These are phyloP conservation scores for Metarhizium sp. DNA, from an alignment of 2,329 filamentous ascomycete species.

Conservation along the genomic window DNA sequence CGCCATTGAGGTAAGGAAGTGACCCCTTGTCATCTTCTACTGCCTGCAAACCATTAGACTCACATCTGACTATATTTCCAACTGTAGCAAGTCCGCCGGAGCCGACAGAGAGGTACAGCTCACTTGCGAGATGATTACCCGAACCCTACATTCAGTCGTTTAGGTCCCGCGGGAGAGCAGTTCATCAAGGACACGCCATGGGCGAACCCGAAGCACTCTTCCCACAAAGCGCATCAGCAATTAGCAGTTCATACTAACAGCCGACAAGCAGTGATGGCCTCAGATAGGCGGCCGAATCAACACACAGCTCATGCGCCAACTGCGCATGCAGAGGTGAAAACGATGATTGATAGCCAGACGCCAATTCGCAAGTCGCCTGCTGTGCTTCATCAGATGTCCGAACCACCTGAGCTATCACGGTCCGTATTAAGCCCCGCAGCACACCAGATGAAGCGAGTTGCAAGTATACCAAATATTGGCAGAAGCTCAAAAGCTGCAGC, in stretches of 20 bases:
- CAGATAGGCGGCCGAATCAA: conserved; percentile 8
- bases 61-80: conserved; percentile 10
- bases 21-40: background rate
- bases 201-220: conserved; percentile 81
- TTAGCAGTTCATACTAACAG: conserved; percentile 14
- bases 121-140: conserved; percentile 38
- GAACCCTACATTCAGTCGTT: conserved; percentile 36
- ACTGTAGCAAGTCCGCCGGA: conserved; percentile 23
- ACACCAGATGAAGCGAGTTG: conserved; percentile 24
- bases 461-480: conserved; percentile 19
- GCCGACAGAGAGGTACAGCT: conserved; percentile 27
- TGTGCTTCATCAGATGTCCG: conserved; percentile 20
- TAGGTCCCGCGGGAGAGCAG: conserved; percentile 68
- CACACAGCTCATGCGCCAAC: conserved; percentile 3
- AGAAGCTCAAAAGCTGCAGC: conserved; percentile 26
- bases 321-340: conserved; percentile 13
- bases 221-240: conserved; percentile 44
- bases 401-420: conserved; percentile 35
- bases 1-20: conserved; percentile 63
- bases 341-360: conserved; percentile 13
- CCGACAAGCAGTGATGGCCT: background rate
- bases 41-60: background rate
- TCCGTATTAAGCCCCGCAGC: conserved; percentile 22
- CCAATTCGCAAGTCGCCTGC: conserved; percentile 18
- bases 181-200: conserved; percentile 85